Conservation (phyloP, 1,139 yeast species). For the Suhomyces yuchorum region DNA sequence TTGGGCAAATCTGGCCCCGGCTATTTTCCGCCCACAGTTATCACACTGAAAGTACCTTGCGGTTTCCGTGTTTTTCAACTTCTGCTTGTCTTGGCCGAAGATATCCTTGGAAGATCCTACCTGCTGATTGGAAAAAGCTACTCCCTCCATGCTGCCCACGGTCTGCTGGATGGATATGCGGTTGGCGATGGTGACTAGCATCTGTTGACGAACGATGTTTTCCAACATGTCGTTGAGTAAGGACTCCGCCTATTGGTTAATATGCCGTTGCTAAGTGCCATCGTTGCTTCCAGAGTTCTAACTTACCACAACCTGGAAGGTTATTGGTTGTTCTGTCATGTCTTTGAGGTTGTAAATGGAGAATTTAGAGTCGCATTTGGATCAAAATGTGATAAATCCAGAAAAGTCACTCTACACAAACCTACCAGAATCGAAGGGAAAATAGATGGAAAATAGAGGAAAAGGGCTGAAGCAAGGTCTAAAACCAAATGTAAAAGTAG, state of each 20-base stretch:
- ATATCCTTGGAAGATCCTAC: slow-evolving; percentile 34
- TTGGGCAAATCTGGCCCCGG: slow-evolving; percentile 90
- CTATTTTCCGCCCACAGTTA: slow-evolving; percentile 81
- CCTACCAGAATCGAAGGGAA: neutral
- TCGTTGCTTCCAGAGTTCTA: neutral
- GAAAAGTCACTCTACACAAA: neutral
- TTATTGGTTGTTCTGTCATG: slow-evolving; percentile 22
- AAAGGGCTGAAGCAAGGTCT: too few species aligned
- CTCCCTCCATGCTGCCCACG: slow-evolving; percentile 17
- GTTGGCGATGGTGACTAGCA: slow-evolving; percentile 32
- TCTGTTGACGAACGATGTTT: slow-evolving; percentile 38
- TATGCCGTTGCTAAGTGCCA: neutral
- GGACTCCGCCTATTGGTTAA: slow-evolving; percentile 25
- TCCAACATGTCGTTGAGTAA: slow-evolving; percentile 36
- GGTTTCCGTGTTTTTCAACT: slow-evolving; percentile 41
- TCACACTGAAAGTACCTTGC: slow-evolving; percentile 70
- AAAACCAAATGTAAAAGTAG: too few species aligned
- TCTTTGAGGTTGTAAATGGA: neutral
- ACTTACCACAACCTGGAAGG: slow-evolving; percentile 22
- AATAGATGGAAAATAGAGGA: too few species aligned
- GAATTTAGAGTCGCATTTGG: neutral
- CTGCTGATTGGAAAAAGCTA: slow-evolving; percentile 14
- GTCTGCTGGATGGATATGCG: slow-evolving; percentile 26
- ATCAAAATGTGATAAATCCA: neutral
- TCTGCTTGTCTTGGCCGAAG: slow-evolving; percentile 44